These are phyloP conservation scores for Starmerella vaccinii DNA, from an alignment of 805 yeast genomes.

Conservation along the genomic window DNA sequence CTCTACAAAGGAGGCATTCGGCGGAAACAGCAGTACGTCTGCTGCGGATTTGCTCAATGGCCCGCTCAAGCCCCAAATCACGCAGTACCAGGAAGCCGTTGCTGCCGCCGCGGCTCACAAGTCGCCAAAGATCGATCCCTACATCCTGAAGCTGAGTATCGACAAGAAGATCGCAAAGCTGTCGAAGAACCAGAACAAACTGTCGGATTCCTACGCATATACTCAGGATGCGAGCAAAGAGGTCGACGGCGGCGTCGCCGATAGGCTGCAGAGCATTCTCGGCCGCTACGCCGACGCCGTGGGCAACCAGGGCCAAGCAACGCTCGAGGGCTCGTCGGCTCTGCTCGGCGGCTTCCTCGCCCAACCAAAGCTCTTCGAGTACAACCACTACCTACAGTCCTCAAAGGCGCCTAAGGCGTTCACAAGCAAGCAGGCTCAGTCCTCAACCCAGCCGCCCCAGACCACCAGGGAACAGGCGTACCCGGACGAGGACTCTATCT, in stretches of 20 bases:
- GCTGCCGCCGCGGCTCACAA: slow-evolving; percentile 15
- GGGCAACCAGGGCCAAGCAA: slow-evolving; percentile 34
- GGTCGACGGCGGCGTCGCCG: slow-evolving; percentile 75
- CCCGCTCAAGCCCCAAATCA: slow-evolving; percentile 31
- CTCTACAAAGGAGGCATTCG: slow-evolving; percentile 12
- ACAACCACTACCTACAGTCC: slow-evolving; percentile 55
- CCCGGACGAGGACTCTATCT: slow-evolving; percentile 57
- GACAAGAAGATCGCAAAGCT: slow-evolving; percentile 73
- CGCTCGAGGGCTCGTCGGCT: slow-evolving; percentile 45
- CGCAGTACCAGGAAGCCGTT: slow-evolving; percentile 31
- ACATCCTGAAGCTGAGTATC: slow-evolving; percentile 54
- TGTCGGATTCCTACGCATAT: slow-evolving; percentile 81
- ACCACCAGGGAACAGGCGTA: slow-evolving; percentile 41
- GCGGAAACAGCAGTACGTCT: slow-evolving; percentile 5
- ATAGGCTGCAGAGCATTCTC: slow-evolving; percentile 76
- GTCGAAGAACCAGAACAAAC: slow-evolving; percentile 69
- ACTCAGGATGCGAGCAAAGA: slow-evolving; percentile 81
- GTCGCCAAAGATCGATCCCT: slow-evolving; percentile 50
- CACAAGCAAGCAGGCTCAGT: not conserved
- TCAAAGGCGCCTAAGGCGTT: slow-evolving; percentile 15
- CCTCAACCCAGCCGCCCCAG: not conserved
- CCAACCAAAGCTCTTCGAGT: slow-evolving; percentile 72
- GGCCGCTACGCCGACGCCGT: slow-evolving; percentile 59
- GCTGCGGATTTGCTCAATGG: slow-evolving; percentile 25
- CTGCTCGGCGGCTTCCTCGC: slow-evolving; percentile 67